Base-by-base conservation (phyloP, 345 rosid species). In the Aegle marmelos region DNA sequence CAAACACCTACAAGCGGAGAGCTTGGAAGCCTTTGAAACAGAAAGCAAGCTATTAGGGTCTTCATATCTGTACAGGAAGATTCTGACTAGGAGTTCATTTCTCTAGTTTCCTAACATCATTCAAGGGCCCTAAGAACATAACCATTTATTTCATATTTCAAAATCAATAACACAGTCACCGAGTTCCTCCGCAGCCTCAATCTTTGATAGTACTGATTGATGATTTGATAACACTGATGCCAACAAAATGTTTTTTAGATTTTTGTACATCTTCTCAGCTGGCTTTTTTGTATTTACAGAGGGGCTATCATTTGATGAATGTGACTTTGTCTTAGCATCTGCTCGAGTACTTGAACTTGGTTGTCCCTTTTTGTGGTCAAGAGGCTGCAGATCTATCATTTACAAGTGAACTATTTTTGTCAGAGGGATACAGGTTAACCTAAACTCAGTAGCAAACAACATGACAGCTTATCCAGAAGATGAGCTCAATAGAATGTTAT, bases 81-180 rank as follows among this genome's bases (percentile, higher is more conserved):
- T 68, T 68, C 56, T 22, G 56, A 54, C 21, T 30, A 17, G 37
- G 54, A 3, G 60, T 69, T 76, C 59, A 50, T 39, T 58, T 70
- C 53, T 67, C 70, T 54, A 17, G 24, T 73, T 70, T 60, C 58
- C 37, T 73, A 57, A 28, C 41, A 60, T 19, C 36, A 31, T 68
- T 73, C 3, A 0, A 53, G 30, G 57, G 17, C 70, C 64, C 37
- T 17, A 16, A 78, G 19, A 24, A 30, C 41, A 34, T 76, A 64
- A 68, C 68, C 45, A 68, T 34, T 10, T 24, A 62, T 69, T 71
- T 85, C 79, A 91, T 83, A 91, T 91, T 81, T 91, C 86, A 71
- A 90, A 91, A 85, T 91, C 88, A 62, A 90, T 87, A 9, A 80
- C 81, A 76, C 87, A 86, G 84, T 71, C 78, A 17, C 86, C 83